Percentiles rank a stretch among this genome's conserved stretches.
phyloP scores from a whole-genome alignment of 2,329 filamentous ascomycete species.

The Colletotrichum tofieldiae region DNA sequence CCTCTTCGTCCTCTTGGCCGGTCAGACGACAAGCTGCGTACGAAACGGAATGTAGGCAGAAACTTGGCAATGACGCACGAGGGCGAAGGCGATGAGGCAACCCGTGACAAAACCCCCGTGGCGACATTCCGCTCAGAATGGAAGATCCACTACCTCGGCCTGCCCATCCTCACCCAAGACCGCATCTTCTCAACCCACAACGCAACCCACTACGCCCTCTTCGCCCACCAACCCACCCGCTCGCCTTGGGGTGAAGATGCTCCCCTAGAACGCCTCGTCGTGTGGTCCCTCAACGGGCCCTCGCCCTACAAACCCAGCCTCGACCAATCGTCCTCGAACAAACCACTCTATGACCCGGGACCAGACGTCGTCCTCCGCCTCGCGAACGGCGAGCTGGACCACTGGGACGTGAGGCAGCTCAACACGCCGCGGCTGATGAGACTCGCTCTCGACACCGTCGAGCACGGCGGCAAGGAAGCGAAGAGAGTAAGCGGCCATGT shows the following conservation, averaged over 20 bases:
- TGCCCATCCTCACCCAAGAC: slow-evolving; percentile 68
- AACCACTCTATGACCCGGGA: slow-evolving; percentile 39
- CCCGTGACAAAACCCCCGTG: background rate
- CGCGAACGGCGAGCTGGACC: slow-evolving; percentile 65
- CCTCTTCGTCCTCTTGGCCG: background rate
- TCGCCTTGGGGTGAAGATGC: slow-evolving; percentile 70
- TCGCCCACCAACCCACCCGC: slow-evolving; percentile 73
- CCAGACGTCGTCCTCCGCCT: slow-evolving; percentile 61
- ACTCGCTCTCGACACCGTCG: slow-evolving; percentile 64
- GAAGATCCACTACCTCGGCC: slow-evolving; percentile 72
- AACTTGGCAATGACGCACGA: background rate
- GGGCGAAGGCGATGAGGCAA: background rate
- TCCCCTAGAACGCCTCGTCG: slow-evolving; percentile 70
- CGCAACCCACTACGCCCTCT: slow-evolving; percentile 72
- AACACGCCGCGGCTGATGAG: slow-evolving; percentile 64
- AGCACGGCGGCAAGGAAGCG: slow-evolving; percentile 48
- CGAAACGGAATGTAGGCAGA: background rate
- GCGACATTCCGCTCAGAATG: slow-evolving; percentile 71
- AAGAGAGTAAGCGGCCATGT: slow-evolving; percentile 56
- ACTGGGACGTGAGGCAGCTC: slow-evolving; percentile 68
- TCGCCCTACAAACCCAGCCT: slow-evolving; percentile 66
- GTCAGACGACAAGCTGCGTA: background rate
- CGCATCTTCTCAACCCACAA: slow-evolving; percentile 76
- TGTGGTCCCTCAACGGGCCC: slow-evolving; percentile 72
- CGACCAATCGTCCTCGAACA: slow-evolving; percentile 54